A percentile compares a stretch with the other conserved stretches of the same genome.
These are phyloP conservation scores for Candida vaughaniae DNA, from an alignment of 805 yeast genomes.

Conservation along the genomic window DNA sequence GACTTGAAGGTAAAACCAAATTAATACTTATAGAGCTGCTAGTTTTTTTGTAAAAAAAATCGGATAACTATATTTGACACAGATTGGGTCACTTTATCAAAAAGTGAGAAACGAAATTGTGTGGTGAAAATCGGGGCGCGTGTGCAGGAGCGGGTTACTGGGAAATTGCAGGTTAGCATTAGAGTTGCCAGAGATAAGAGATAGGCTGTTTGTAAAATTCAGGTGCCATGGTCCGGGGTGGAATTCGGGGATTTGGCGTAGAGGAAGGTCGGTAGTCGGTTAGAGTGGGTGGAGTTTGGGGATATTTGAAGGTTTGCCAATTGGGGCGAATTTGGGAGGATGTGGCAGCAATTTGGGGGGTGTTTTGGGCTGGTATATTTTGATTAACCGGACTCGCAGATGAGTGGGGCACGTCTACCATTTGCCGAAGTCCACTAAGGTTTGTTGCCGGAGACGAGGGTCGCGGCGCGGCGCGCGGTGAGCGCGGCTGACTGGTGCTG, in stretches of 20 bases:
- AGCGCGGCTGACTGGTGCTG: no score
- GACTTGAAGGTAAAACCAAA: neutral
- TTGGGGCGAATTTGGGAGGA: no score
- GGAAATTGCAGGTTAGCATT: neutral
- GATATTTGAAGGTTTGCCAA: no score
- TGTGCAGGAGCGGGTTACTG: constrained; percentile 5
- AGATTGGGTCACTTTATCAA: constrained; percentile 10
- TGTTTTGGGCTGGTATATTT: no score
- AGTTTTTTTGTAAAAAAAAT: constrained; percentile 2
- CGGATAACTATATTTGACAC: constrained; percentile 1
- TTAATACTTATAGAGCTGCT: constrained; percentile 1
- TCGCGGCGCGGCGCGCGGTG: no score
- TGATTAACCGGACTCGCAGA: no score
- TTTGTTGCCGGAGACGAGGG: no score
- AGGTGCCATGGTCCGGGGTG: neutral
- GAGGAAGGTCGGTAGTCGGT: no score
- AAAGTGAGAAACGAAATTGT: constrained; percentile 3
- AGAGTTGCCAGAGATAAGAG: neutral
- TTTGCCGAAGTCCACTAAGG: no score
- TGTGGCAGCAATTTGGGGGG: no score
- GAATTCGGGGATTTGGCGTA: neutral
- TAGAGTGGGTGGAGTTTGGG: no score
- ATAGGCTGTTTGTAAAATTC: neutral
- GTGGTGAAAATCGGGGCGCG: constrained; percentile 6
- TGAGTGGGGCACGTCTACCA: no score